phyloP scores from a whole-genome alignment of 1,139 yeast genomes.

The Yamadazyma epiphylla region DNA sequence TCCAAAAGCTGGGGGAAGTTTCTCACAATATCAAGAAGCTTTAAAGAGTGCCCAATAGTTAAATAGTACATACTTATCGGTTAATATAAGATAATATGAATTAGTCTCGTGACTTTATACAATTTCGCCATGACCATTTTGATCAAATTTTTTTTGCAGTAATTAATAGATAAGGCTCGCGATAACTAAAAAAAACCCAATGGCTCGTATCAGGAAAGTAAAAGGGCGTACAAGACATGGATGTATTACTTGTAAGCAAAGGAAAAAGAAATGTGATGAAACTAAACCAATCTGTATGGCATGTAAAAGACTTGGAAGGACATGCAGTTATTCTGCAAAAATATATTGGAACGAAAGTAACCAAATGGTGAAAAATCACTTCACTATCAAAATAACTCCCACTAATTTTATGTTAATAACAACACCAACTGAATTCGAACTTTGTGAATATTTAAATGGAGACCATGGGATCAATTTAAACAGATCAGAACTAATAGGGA shows the following conservation, averaged over 20 bases:
- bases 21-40: conserved; percentile 10
- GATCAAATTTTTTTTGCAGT: too few relatives aligned
- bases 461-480: neutral
- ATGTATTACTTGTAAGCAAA: conserved; percentile 62
- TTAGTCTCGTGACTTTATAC: too few relatives aligned
- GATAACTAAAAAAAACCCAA: too few relatives aligned
- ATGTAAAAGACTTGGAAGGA: conserved; percentile 48
- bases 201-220: conserved; percentile 3
- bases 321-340: conserved; percentile 29
- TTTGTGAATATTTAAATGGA: neutral
- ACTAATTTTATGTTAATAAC: neutral
- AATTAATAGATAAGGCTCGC: too few relatives aligned
- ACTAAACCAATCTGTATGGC: conserved; percentile 56
- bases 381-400: neutral
- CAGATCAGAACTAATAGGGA: neutral
- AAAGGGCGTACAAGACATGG: conserved; percentile 37
- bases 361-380: conserved; percentile 3
- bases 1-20: conserved; percentile 13
- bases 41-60: conserved; percentile 11
- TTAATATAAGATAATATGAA: too few relatives aligned
- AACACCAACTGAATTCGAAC: neutral
- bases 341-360: conserved; percentile 10
- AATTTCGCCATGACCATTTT: too few relatives aligned
- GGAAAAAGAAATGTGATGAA: conserved; percentile 74
- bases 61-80: conserved; percentile 11